Base-by-base conservation (phyloP, 2,329 filamentous ascomycete genomes). In the Fusarium ambrosium region DNA sequence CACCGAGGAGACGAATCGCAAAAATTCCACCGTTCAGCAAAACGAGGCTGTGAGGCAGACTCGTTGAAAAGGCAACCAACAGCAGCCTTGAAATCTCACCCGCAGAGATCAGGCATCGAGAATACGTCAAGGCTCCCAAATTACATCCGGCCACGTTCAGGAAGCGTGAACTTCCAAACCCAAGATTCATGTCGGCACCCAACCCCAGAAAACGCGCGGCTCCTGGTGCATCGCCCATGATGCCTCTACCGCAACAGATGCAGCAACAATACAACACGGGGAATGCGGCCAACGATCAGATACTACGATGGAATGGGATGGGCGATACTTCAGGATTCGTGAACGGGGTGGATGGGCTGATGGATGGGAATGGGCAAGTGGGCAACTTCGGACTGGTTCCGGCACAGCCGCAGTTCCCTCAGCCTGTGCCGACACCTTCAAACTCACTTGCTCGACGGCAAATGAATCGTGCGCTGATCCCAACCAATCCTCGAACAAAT, bases 151-250 rank as follows among this genome's bases (percentile, higher is more conserved):
- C 66, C 68, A 66, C 70, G 72, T 51, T 45, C 22, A 53, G 34
- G 73, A 68, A 75, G 75, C 48, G 39, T 56, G n/a, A 64, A 66
- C 32, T 48, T 58, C 62, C 24, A 43, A 64, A 20, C 32, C 29
- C 36, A 41, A 61, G 62, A 48, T 67, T 71, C 71, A 89, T 89
- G 87, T 86, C 89, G 67, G 79, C 84, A 36, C 83, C 85, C 55
- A 89, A 89, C 73, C 82, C 88, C 22, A 85, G 93, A 83, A 97
- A 97, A 86, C 89, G 94, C 82, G 87, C 92, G 76, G 93, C 94
- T 56, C 92, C 94, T 66, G 93, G 92, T 80, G 86, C 92, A 71
- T 88, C 90, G 41, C 92, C 94, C n/a, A 84, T 89, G 74, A 84
- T 89, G 24, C 89, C 91, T 37, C 80, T 86, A 60, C 86, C 86